A percentile compares a stretch with the other conserved stretches of the same genome.
These are phyloP conservation scores for Fraxinus dipetala DNA, from an alignment of 305 asterid species.

Conservation along the genomic window DNA sequence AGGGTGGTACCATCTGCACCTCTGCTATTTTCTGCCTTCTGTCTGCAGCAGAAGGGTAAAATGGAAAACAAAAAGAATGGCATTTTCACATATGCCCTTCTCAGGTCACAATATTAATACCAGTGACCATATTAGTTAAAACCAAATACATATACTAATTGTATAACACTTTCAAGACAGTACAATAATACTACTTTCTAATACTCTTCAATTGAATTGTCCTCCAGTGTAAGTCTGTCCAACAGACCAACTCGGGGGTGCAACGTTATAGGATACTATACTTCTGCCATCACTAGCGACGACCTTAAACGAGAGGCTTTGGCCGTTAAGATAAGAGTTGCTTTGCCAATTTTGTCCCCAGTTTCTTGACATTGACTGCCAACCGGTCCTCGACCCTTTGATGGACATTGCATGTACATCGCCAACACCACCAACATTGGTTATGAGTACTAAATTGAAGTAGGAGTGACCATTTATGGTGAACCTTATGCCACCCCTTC, in stretches of 20 bases:
- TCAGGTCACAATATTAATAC: slow-evolving; percentile 31
- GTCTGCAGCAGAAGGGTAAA: slow-evolving; percentile 15
- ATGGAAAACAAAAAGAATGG: neutral
- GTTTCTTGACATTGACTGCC: slow-evolving; percentile 76
- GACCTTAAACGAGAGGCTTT: slow-evolving; percentile 71
- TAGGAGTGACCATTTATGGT: slow-evolving; percentile 72
- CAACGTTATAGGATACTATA: slow-evolving; percentile 51
- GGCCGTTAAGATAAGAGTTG: slow-evolving; percentile 64
- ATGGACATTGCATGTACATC: slow-evolving; percentile 63
- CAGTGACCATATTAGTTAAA: slow-evolving; percentile 22
- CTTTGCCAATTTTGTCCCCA: slow-evolving; percentile 93
- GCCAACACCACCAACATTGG: slow-evolving; percentile 82
- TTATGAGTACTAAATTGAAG: slow-evolving; percentile 68
- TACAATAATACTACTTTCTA: neutral
- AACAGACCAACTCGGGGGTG: slow-evolving; percentile 62
- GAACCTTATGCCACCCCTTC: slow-evolving; percentile 79
- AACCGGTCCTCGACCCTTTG: slow-evolving; percentile 62
- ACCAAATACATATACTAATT: neutral
- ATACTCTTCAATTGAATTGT: slow-evolving; percentile 40
- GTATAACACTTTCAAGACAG: neutral
- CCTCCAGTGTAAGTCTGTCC: slow-evolving; percentile 77
- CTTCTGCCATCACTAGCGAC: slow-evolving; percentile 68
- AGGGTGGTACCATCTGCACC: slow-evolving; percentile 61
- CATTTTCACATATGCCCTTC: slow-evolving; percentile 48
- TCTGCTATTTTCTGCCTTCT: slow-evolving; percentile 41